These are phyloP conservation scores for Aspergillus avenaceus DNA, from an alignment of 495 filamentous ascomycete species.

Conservation along the genomic window DNA sequence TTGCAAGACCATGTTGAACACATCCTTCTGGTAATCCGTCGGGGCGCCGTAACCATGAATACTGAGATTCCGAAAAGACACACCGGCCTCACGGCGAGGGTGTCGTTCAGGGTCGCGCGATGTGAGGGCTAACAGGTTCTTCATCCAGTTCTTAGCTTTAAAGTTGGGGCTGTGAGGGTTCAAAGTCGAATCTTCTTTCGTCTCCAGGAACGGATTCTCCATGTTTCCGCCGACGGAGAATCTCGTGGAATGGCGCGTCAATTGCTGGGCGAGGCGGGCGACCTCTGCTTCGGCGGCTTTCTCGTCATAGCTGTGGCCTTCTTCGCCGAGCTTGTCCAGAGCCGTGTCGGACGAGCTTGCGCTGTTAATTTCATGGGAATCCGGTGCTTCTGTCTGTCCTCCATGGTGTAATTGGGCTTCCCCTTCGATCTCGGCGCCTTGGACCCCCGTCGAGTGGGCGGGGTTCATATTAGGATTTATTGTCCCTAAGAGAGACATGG, in stretches of 20 bases:
- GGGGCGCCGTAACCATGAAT: slow-evolving; percentile 73
- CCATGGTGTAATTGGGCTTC: background rate
- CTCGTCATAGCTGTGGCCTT: slow-evolving; percentile 20
- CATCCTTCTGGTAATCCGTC: slow-evolving; percentile 81
- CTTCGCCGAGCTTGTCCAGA: slow-evolving; percentile 17
- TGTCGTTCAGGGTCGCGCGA: slow-evolving; percentile 47
- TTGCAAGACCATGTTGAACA: slow-evolving; percentile 63
- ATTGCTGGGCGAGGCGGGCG: slow-evolving; percentile 40
- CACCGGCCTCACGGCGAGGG: slow-evolving; percentile 39
- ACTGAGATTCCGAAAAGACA: slow-evolving; percentile 58
- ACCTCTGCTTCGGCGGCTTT: slow-evolving; percentile 34
- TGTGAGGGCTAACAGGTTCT: slow-evolving; percentile 45
- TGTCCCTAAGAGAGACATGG: slow-evolving; percentile 39
- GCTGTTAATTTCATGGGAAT: slow-evolving; percentile 18
- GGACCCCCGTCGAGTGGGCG: slow-evolving; percentile 9
- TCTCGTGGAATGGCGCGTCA: slow-evolving; percentile 44
- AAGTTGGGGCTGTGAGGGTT: slow-evolving; percentile 47
- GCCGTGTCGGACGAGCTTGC: slow-evolving; percentile 32
- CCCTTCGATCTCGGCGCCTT: slow-evolving; percentile 6
- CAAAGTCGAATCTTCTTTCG: slow-evolving; percentile 37
- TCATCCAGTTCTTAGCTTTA: slow-evolving; percentile 48
- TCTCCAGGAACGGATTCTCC: slow-evolving; percentile 44
- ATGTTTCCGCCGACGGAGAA: slow-evolving; percentile 26
- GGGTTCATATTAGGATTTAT: slow-evolving; percentile 31
- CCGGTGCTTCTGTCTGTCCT: background rate